Evolutionary conservation across 495 filamentous ascomycete species (phyloP), one percentile per base, ranked within the genome.

Genomic region (Pyrenula massariospora): DNA sequence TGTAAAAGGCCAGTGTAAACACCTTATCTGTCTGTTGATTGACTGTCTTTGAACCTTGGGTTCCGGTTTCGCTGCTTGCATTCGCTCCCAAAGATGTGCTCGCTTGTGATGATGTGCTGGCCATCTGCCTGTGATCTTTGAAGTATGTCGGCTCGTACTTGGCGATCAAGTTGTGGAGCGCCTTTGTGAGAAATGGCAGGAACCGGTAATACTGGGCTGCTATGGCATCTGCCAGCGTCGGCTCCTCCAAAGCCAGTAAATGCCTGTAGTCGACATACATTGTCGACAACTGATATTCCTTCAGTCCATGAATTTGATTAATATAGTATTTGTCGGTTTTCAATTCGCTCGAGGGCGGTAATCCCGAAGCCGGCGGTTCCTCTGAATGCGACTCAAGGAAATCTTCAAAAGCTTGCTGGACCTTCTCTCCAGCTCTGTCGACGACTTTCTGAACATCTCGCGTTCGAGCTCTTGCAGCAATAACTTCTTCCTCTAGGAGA

Each of bases 191-290:
- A 71, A 91, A 99, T 15, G 93, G 93, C 1, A 91, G 80, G 67
- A 95, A 96, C 59, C 93, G 86, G 69, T 97, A 97, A 77, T 96
- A 96, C 61, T 92, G 85, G 62, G 82, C 83, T 53, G 88, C 84
- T 57, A 97, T 88, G 36, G 89, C 91, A 54, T 82, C 83, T 15
- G 91, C 88, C 48, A 99, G 72, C 31, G 83, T 80, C 22, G 87
- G 87, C 57, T 86, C 82, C 57, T 83, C 78, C 63, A 79, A 78
- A 5, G 78, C 77, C 20, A 84, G 77, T 42, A 99, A 70, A 70
- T 99, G 93, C 53, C 82, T 88, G 74, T 84, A 99, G 71, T 99
- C 94, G 64, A 99, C 88, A 67, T 97, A 99, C 48, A 97, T 84
- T 3, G 93, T 99, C 0, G 91, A 96, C n/a, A 95, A 77, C 58